Evolutionary conservation across 78 protist species (phyloP), one percentile per base, ranked within the genome.

Genomic region (Creolimax fragrantissima): DNA sequence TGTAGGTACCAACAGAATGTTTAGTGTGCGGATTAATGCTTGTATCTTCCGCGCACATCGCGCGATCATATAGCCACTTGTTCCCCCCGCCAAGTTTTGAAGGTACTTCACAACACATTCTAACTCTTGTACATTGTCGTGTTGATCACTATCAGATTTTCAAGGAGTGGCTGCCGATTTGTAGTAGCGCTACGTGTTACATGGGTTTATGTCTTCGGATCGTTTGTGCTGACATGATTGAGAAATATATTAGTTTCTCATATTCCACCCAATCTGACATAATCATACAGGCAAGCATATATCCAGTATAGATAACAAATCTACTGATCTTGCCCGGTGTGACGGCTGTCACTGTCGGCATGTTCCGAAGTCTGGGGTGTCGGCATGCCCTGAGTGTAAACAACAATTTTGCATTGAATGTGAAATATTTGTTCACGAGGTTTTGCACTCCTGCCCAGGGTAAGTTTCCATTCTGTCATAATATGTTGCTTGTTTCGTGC

Each of bases 1-100:
- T 41, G 7, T 83, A 83, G 86, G 86, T 90, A 32, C 92, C 92
- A 39, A 44, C 5, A 32, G 92, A 91, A 47, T 91, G 92, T 91
- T 7, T 66, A 3, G 84, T 66, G 58, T 91, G 92, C 32, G 92
- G 92, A 2, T n/a, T 91, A 86, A 47, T n/a, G 37, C 37, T 91
- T 2, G 89, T 91, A n/a, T 91, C 92, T 11, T 91, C 92, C 35
- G 36, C 92, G 43, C 88, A 91, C 35, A 74, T 91, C 6, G 88
- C 92, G 5, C 92, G 92, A 5, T 91, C 92, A 1, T 91, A 91
- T 11, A 43, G 44, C 44, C 92, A 91, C 5, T 5, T 91, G 7
- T 91, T 91, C 43, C 92, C 92, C 24, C 89, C 44, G 5, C 85
- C 92, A 24, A 84, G 17, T 3, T 91, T 37, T 35, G 4, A 32